Evolutionary conservation across 2,329 filamentous ascomycete genomes (phyloP).

Genomic region (Epichloe typhina): DNA sequence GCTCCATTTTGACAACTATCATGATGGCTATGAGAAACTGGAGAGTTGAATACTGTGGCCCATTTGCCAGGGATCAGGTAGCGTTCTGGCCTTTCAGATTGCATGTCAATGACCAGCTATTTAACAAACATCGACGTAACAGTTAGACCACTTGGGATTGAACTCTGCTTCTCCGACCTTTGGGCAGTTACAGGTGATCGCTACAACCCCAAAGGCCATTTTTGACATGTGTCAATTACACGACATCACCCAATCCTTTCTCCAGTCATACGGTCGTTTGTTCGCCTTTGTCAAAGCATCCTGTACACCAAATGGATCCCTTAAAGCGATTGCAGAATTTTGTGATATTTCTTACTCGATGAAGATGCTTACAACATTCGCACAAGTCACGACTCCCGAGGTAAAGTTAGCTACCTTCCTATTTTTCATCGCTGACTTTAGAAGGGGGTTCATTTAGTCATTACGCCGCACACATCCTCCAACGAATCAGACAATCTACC

Average conservation of each 20-base stretch:
- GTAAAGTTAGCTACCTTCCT: conserved; percentile 9
- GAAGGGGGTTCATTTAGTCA: conserved; percentile 14
- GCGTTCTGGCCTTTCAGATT: neutral
- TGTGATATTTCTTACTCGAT: conserved; percentile 33
- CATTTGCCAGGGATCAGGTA: conserved; percentile 3
- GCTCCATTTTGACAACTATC: conserved; percentile 33
- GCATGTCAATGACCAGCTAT: neutral
- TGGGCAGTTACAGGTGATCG: conserved; percentile 19
- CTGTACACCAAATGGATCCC: conserved; percentile 27
- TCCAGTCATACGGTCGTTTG: conserved; percentile 36
- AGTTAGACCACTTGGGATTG: neutral
- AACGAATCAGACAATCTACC: conserved; percentile 6
- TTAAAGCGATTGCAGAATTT: conserved; percentile 39
- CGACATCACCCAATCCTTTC: conserved; percentile 18
- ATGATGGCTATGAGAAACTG: conserved; percentile 31
- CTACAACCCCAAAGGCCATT: conserved; percentile 9
- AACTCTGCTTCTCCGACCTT: conserved; percentile 2
- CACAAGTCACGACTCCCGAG: conserved; percentile 11
- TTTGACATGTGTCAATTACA: conserved; percentile 21
- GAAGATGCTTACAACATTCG: conserved; percentile 25
- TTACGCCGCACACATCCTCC: conserved; percentile 9
- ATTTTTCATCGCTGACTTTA: neutral
- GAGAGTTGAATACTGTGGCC: conserved; percentile 18
- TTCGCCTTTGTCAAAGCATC: conserved; percentile 35
- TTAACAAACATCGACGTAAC: neutral